These are phyloP conservation scores for Stagonosporopsis cucurbitacearum DNA, from an alignment of 2,329 filamentous ascomycete species.

Conservation along the genomic window DNA sequence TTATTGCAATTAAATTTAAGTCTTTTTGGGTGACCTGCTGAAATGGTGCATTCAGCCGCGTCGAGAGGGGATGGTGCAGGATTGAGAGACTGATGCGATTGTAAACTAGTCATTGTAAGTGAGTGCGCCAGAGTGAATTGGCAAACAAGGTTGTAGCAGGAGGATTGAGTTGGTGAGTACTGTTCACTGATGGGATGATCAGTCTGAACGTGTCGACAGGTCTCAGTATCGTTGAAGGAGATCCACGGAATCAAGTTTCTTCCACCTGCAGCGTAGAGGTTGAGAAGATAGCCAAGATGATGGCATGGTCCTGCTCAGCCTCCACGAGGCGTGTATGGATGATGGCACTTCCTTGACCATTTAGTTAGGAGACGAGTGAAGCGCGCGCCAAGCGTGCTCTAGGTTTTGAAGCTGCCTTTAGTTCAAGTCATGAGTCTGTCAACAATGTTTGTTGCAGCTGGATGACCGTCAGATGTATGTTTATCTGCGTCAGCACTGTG, in stretches of 20 bases:
- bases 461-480: neutral
- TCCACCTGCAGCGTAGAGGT: too few species aligned
- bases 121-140: too few species aligned
- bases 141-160: too few species aligned
- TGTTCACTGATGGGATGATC: too few species aligned
- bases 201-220: too few species aligned
- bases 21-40: neutral
- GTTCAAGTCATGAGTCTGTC: neutral
- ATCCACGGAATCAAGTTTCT: too few species aligned
- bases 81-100: too few species aligned
- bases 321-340: neutral
- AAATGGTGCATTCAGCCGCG: neutral
- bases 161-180: too few species aligned
- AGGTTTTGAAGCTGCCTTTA: neutral
- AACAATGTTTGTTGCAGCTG: neutral
- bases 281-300: neutral
- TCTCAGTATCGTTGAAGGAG: too few species aligned
- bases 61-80: neutral
- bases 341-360: neutral
- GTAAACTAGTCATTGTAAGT: too few species aligned
- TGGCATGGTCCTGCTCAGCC: neutral
- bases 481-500: neutral
- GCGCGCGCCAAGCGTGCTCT: neutral
- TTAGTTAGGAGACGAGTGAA: neutral
- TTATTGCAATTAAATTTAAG: neutral